phyloP scores from a whole-genome alignment of 2,329 filamentous ascomycete genomes.

The Aureobasidium sp. region DNA sequence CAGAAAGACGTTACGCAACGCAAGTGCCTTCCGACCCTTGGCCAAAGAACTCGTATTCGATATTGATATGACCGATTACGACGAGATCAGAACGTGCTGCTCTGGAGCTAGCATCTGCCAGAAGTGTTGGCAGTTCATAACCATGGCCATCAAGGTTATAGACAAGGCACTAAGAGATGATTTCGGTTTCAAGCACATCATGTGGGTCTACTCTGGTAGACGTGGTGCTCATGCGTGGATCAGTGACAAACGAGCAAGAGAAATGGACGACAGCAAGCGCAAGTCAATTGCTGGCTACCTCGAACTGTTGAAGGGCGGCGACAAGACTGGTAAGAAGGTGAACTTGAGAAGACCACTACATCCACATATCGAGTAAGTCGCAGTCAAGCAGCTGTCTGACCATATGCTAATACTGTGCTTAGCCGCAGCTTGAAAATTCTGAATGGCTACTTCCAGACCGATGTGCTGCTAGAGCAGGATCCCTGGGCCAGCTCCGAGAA shows the following conservation, averaged over 20 bases:
- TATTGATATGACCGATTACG: constrained; percentile 99
- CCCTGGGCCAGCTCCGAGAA: constrained; percentile 69
- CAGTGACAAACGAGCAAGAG: constrained; percentile 79
- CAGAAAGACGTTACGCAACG: constrained; percentile 76
- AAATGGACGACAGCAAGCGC: constrained; percentile 78
- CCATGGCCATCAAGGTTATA: constrained; percentile 93
- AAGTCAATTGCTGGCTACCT: constrained; percentile 83
- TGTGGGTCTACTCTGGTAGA: constrained; percentile 98
- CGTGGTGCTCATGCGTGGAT: constrained; percentile 98
- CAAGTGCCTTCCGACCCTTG: constrained; percentile 74
- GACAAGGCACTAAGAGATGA: constrained; percentile 83
- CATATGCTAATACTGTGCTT: background rate
- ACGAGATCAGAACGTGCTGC: constrained; percentile 93
- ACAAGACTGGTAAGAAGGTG: constrained; percentile 79
- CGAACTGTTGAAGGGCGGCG: constrained; percentile 79
- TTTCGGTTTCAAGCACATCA: constrained; percentile 92
- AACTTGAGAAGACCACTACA: constrained; percentile 80
- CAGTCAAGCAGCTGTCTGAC: too few relatives aligned
- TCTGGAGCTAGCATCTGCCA: constrained; percentile 86
- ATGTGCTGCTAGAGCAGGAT: constrained; percentile 78
- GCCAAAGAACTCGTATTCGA: constrained; percentile 96
- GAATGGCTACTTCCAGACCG: constrained; percentile 73
- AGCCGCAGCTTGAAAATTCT: constrained; percentile 80
- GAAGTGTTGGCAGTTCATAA: constrained; percentile 96
- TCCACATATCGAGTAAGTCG: constrained; percentile 69